Percentiles rank a stretch among this genome's conserved stretches.
Evolutionary conservation across 495 filamentous ascomycete genomes (phyloP).

Genomic region (Penicillium waksmanii): DNA sequence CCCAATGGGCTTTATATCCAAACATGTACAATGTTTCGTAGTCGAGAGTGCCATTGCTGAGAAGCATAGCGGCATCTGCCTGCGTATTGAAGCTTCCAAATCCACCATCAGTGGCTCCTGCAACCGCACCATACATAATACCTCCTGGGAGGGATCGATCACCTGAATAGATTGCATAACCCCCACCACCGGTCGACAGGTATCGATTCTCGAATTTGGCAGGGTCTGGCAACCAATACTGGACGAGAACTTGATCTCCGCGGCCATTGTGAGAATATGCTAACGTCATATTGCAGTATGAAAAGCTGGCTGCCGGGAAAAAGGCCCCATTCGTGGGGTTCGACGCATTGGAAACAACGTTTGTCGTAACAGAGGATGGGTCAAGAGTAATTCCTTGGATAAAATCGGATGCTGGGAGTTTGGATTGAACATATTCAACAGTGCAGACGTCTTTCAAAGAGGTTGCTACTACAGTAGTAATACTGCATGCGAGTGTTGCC

Average conservation of each 20-base stretch:
- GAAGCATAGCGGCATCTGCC: slow-evolving; percentile 36
- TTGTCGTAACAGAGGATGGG: slow-evolving; percentile 13
- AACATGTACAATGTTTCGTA: slow-evolving; percentile 50
- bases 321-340: slow-evolving; percentile 20
- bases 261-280: slow-evolving; percentile 45
- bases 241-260: slow-evolving; percentile 38
- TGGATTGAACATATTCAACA: slow-evolving; percentile 26
- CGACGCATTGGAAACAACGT: slow-evolving; percentile 13
- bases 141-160: slow-evolving; percentile 37
- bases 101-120: slow-evolving; percentile 51
- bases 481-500: slow-evolving; percentile 4
- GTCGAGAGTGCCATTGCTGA: slow-evolving; percentile 48
- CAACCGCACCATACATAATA: slow-evolving; percentile 48
- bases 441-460: slow-evolving; percentile 38
- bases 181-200: slow-evolving; percentile 49
- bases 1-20: slow-evolving; percentile 42
- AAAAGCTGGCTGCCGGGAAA: slow-evolving; percentile 20
- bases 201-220: slow-evolving; percentile 46
- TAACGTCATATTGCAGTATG: slow-evolving; percentile 52
- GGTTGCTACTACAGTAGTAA: slow-evolving; percentile 1
- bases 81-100: slow-evolving; percentile 48
- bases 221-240: slow-evolving; percentile 45
- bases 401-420: slow-evolving; percentile 30
- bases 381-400: slow-evolving; percentile 41
- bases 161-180: slow-evolving; percentile 49